Evolutionary conservation across 2,329 filamentous ascomycete species (phyloP).

Genomic region (Davidsoniella neocaledoniae): DNA sequence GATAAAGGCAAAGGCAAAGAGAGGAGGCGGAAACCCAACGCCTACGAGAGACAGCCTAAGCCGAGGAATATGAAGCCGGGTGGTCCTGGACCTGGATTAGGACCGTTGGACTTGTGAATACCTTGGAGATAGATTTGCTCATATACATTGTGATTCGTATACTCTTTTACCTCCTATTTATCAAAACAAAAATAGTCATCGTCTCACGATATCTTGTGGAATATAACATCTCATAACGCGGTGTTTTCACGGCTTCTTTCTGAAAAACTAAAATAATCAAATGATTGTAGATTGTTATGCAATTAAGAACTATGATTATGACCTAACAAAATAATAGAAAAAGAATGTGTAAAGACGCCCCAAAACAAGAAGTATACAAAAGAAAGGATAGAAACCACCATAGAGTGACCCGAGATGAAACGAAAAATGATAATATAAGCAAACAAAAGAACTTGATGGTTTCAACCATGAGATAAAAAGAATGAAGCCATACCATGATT

Average conservation of each 20-base stretch:
- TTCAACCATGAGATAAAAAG: no score
- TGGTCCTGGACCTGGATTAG: neutral
- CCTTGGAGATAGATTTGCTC: no score
- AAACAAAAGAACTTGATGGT: no score
- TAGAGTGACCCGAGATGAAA: neutral
- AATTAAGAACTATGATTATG: neutral
- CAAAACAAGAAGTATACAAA: neutral
- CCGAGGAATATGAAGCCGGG: slow-evolving; percentile 4
- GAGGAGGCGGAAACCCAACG: slow-evolving; percentile 52
- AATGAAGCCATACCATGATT: no score
- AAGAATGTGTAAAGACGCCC: neutral
- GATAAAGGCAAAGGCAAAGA: slow-evolving; percentile 26
- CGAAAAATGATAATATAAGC: neutral
- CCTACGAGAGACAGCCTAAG: slow-evolving; percentile 54
- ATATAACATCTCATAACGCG: neutral
- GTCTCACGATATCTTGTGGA: no score
- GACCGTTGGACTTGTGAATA: no score
- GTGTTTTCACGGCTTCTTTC: no score
- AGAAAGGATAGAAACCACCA: neutral
- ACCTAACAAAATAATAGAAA: neutral
- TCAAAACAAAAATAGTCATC: no score
- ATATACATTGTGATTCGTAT: neutral
- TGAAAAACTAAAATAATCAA: no score
- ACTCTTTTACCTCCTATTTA: neutral
- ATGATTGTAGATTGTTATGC: no score